These are phyloP conservation scores for Aspergillus amoenus DNA, from an alignment of 2,329 filamentous ascomycete genomes.

Conservation along the genomic window DNA sequence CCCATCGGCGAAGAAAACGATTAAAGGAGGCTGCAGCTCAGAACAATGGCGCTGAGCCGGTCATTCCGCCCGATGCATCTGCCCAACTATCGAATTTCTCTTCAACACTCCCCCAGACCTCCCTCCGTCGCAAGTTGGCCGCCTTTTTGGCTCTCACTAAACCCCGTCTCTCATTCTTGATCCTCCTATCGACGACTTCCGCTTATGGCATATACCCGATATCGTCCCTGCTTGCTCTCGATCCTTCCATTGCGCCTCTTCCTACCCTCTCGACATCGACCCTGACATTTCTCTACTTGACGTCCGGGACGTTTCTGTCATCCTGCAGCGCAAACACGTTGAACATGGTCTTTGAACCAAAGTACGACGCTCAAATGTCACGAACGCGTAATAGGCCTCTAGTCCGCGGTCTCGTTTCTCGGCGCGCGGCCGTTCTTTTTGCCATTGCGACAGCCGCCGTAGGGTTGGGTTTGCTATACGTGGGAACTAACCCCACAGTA, in stretches of 20 bases:
- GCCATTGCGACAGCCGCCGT: constrained; percentile 68
- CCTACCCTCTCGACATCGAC: constrained; percentile 71
- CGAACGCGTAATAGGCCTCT: constrained; percentile 89
- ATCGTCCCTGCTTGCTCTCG: constrained; percentile 79
- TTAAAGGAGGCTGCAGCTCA: constrained; percentile 34
- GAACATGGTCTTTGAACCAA: constrained; percentile 95
- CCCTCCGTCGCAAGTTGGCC: constrained; percentile 66
- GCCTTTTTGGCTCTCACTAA: constrained; percentile 92
- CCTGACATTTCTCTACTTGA: constrained; percentile 88
- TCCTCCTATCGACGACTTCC: constrained; percentile 86
- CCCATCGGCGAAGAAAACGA: constrained; percentile 45
- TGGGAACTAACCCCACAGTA: constrained; percentile 91
- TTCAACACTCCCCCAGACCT: constrained; percentile 55
- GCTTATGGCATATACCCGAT: constrained; percentile 93
- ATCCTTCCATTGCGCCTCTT: constrained; percentile 61
- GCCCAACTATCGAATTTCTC: constrained; percentile 59
- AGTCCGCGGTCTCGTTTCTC: constrained; percentile 75
- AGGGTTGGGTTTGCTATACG: constrained; percentile 74
- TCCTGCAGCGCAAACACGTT: constrained; percentile 89
- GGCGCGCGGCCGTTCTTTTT: constrained; percentile 71
- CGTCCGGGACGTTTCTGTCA: constrained; percentile 81
- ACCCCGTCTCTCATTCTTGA: constrained; percentile 85
- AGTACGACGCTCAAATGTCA: constrained; percentile 88
- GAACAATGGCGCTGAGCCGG: constrained; percentile 27
- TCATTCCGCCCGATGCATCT: constrained; percentile 60